Evolutionary conservation across 2,329 filamentous ascomycete species (phyloP).

Genomic region (Hypoxylon sp.): DNA sequence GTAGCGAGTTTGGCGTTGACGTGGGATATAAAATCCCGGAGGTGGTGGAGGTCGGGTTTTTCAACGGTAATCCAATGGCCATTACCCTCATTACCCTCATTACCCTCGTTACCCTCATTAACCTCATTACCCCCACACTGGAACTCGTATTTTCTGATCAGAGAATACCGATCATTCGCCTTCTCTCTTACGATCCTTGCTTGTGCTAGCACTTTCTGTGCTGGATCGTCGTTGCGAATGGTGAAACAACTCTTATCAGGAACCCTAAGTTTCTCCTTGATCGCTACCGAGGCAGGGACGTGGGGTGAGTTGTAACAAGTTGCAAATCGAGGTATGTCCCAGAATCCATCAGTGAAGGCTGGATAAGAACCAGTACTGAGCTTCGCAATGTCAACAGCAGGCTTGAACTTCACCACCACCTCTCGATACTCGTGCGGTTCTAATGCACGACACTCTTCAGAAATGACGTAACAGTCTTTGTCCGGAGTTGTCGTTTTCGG

Average conservation of each 20-base stretch:
- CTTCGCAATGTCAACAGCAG: conserved; percentile 37
- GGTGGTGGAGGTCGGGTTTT: conserved; percentile 16
- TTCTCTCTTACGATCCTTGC: conserved; percentile 15
- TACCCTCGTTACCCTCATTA: too few relatives aligned
- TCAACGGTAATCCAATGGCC: conserved; percentile 20
- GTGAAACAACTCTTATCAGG: background rate
- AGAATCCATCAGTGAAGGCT: conserved; percentile 28
- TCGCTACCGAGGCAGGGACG: background rate
- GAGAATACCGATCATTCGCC: conserved; percentile 17
- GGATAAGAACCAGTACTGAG: background rate
- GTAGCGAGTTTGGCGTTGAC: conserved; percentile 33
- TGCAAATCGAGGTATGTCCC: conserved; percentile 1
- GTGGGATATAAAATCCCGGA: conserved; percentile 26
- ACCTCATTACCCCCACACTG: background rate
- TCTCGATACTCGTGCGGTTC: conserved; percentile 54
- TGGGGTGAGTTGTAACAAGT: background rate
- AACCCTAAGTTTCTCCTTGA: conserved; percentile 4
- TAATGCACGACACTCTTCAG: conserved; percentile 47
- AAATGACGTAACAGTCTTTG: conserved; percentile 51
- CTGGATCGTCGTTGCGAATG: background rate
- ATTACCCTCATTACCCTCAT: too few relatives aligned
- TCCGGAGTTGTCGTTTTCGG: conserved; percentile 37
- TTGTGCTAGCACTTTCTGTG: conserved; percentile 24
- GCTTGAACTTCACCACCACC: conserved; percentile 42
- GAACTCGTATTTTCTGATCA: conserved; percentile 25